phyloP scores from a whole-genome alignment of 345 rosid species.

The Lepidium sativum region DNA sequence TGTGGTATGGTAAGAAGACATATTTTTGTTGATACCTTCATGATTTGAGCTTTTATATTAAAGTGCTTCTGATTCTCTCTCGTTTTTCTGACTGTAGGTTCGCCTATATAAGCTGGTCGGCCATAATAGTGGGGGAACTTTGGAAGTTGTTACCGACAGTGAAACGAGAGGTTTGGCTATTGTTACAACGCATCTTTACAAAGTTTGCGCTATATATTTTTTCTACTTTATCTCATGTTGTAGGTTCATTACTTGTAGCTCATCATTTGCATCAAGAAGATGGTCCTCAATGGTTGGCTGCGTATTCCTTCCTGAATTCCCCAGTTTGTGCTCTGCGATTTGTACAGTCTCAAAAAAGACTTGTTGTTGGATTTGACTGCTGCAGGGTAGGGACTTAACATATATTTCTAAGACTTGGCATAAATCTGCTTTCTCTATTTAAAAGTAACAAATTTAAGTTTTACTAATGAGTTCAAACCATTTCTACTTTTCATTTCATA shows the following conservation, averaged over 20 bases:
- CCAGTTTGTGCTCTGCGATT: conserved; percentile 45
- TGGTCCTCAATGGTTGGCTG: conserved; percentile 62
- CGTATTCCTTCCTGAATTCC: conserved; percentile 54
- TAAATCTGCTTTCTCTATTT: not conserved
- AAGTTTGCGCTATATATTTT: not conserved
- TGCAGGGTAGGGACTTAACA: conserved; percentile 49
- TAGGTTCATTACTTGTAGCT: conserved; percentile 38
- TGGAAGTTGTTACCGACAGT: conserved; percentile 54
- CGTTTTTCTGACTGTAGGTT: conserved; percentile 42
- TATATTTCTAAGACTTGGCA: conserved; percentile 2
- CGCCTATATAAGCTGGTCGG: conserved; percentile 42
- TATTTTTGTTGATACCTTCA: conserved; percentile 19
- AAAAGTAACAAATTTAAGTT: not conserved
- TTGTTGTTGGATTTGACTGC: conserved; percentile 75
- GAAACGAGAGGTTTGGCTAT: conserved; percentile 51
- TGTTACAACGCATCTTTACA: not conserved
- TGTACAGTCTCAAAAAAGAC: conserved; percentile 44
- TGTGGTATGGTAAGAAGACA: conserved; percentile 64
- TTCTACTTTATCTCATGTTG: conserved; percentile 13
- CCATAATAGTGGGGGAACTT: conserved; percentile 33
- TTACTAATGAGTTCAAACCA: not conserved
- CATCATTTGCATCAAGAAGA: conserved; percentile 44
- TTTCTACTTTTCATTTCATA: conserved; percentile 18
- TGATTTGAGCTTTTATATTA: not conserved
- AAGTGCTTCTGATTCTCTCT: conserved; percentile 17